A percentile compares a stretch with the other conserved stretches of the same genome.
phyloP scores from a whole-genome alignment of 768 basidiomycete species.

The Baorangia bicolor region DNA sequence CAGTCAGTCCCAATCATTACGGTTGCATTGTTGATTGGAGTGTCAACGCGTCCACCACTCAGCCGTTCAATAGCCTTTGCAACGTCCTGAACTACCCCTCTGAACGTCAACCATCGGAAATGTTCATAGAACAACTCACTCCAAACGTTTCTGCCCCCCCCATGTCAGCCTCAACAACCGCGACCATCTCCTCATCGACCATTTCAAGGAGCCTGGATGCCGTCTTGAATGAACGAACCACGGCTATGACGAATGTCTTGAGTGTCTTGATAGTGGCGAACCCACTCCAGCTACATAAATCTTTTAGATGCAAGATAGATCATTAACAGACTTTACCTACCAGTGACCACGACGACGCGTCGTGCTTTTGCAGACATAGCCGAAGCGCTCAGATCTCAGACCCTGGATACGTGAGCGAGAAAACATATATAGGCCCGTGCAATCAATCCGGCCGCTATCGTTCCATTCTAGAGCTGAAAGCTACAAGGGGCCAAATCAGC shows the following conservation, averaged over 20 bases:
- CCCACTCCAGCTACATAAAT: background rate
- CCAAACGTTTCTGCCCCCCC: background rate
- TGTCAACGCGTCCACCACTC: conserved; percentile 3
- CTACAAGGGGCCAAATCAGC: background rate
- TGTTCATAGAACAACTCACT: background rate
- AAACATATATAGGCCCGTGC: background rate
- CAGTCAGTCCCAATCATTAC: background rate
- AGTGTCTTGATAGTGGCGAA: conserved; percentile 1
- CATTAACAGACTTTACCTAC: background rate
- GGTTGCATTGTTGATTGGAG: conserved; percentile 3
- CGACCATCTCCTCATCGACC: background rate
- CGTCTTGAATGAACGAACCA: conserved; percentile 3
- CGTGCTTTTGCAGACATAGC: background rate
- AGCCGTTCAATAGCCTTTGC: background rate
- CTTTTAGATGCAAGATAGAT: background rate
- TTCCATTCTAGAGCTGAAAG: background rate
- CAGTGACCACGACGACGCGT: conserved; percentile 5
- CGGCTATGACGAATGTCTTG: conserved; percentile 1
- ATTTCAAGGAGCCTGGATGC: conserved; percentile 1
- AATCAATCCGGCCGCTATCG: background rate
- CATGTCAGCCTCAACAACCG: conserved; percentile 4
- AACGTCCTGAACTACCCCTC: background rate
- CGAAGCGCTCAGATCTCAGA: background rate
- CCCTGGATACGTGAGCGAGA: background rate
- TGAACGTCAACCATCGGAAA: background rate